A percentile compares a stretch with the other conserved stretches of the same genome.
These are phyloP conservation scores for Ilex aquifolium DNA, from an alignment of 257 asterid species.

Conservation along the genomic window DNA sequence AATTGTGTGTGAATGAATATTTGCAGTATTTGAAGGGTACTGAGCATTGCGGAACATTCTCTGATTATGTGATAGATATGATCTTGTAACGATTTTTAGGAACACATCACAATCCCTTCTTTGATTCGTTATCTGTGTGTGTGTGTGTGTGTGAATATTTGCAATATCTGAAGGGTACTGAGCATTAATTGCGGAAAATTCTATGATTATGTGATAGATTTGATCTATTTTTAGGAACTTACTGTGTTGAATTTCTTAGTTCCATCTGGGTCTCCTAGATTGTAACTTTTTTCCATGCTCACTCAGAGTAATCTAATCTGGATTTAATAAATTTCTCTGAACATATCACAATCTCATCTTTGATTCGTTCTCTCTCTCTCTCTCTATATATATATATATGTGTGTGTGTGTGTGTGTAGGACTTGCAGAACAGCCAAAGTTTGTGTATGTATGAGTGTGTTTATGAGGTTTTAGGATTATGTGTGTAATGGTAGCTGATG, in stretches of 20 bases:
- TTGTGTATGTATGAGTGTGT: slow-evolving; percentile 66
- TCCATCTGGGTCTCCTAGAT: too few species aligned
- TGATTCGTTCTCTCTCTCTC: background rate
- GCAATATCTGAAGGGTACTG: background rate
- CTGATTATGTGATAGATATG: background rate
- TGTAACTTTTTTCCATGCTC: too few species aligned
- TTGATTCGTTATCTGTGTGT: background rate
- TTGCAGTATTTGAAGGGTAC: background rate
- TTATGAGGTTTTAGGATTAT: slow-evolving; percentile 9
- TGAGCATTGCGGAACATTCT: background rate
- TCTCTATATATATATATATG: background rate
- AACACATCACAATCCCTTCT: background rate
- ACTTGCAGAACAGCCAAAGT: background rate
- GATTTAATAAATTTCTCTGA: too few species aligned
- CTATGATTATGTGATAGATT: background rate
- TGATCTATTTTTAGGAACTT: too few species aligned
- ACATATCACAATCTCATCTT: too few species aligned
- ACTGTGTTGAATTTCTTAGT: too few species aligned
- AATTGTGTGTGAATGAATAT: background rate
- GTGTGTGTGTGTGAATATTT: background rate
- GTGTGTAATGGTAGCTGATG: too few species aligned
- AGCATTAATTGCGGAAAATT: background rate
- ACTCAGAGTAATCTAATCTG: too few species aligned
- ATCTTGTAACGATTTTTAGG: too few species aligned
- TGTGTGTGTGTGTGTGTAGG: too few species aligned